Percentiles rank a stretch among this genome's conserved stretches.
phyloP scores from a whole-genome alignment of 1,139 yeast genomes.

The Kurtzmaniella quercitrusa region DNA sequence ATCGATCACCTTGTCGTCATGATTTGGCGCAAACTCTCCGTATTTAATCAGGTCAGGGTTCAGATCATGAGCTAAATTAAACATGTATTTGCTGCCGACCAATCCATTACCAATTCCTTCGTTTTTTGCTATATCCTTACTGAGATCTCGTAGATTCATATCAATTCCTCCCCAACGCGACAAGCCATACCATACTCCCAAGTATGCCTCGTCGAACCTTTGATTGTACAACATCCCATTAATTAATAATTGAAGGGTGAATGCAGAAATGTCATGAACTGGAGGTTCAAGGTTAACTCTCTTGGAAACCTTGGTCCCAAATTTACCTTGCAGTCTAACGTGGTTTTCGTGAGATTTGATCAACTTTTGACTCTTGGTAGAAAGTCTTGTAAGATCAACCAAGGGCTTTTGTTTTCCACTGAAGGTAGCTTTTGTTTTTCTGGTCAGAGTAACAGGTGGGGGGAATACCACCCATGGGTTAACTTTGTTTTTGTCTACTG shows the following conservation, averaged over 20 bases:
- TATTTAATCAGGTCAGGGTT: neutral
- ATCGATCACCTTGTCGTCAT: slow-evolving; percentile 16
- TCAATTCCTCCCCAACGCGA: slow-evolving; percentile 33
- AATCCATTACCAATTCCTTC: slow-evolving; percentile 5
- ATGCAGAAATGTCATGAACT: slow-evolving; percentile 22
- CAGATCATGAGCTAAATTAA: slow-evolving; percentile 4
- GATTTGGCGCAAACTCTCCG: neutral
- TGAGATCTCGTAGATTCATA: slow-evolving; percentile 10
- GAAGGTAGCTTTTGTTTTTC: slow-evolving; percentile 19
- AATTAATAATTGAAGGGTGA: slow-evolving; percentile 25
- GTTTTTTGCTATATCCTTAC: neutral
- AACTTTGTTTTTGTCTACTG: slow-evolving; percentile 9
- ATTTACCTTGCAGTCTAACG: slow-evolving; percentile 18
- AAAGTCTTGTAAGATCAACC: slow-evolving; percentile 29
- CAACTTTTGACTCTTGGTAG: slow-evolving; percentile 16
- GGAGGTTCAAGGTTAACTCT: slow-evolving; percentile 4
- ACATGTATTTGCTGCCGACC: neutral
- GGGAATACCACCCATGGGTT: slow-evolving; percentile 33
- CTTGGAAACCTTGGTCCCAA: slow-evolving; percentile 16
- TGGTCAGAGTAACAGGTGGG: slow-evolving; percentile 23
- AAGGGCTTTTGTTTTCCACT: slow-evolving; percentile 23
- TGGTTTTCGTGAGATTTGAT: slow-evolving; percentile 14
- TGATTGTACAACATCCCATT: slow-evolving; percentile 34
- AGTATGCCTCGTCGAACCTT: slow-evolving; percentile 24
- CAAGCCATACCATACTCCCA: slow-evolving; percentile 27